Evolutionary conservation across 169 alveolate genomes (phyloP).

Genomic region (Ichthyophthirius multifiliis): DNA sequence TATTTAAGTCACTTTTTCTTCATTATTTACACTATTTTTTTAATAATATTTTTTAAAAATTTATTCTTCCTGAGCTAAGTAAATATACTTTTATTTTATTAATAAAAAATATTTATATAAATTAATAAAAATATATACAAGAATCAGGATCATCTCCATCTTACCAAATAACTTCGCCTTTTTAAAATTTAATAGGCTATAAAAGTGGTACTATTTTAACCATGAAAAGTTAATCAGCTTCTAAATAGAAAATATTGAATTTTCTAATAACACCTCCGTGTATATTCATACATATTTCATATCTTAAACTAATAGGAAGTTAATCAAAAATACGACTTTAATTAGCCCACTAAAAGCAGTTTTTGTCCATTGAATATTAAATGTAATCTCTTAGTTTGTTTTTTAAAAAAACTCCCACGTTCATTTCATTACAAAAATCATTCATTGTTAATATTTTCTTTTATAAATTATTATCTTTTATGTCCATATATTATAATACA

Average conservation of each 20-base stretch:
- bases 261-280: constrained; percentile 52
- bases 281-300: constrained; percentile 62
- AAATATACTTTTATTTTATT: neutral
- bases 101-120: neutral
- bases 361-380: constrained; percentile 47
- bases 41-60: constrained; percentile 22
- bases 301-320: constrained; percentile 56
- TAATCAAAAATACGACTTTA: constrained; percentile 50
- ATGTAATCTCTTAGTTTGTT: constrained; percentile 47
- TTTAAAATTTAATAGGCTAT: constrained; percentile 28
- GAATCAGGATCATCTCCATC: constrained; percentile 30
- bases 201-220: constrained; percentile 37
- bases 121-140: neutral
- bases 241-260: constrained; percentile 46
- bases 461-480: constrained; percentile 7
- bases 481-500: constrained; percentile 27
- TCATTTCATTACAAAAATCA: constrained; percentile 54
- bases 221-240: constrained; percentile 43
- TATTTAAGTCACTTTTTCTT: neutral
- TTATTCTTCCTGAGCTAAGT: constrained; percentile 39
- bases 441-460: constrained; percentile 40
- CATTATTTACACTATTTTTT: neutral
- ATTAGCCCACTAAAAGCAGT: constrained; percentile 53
- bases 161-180: constrained; percentile 32
- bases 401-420: constrained; percentile 38